Evolutionary conservation across 2,329 filamentous ascomycete genomes (phyloP).

Genomic region (Ophiosphaerella herpotricha): DNA sequence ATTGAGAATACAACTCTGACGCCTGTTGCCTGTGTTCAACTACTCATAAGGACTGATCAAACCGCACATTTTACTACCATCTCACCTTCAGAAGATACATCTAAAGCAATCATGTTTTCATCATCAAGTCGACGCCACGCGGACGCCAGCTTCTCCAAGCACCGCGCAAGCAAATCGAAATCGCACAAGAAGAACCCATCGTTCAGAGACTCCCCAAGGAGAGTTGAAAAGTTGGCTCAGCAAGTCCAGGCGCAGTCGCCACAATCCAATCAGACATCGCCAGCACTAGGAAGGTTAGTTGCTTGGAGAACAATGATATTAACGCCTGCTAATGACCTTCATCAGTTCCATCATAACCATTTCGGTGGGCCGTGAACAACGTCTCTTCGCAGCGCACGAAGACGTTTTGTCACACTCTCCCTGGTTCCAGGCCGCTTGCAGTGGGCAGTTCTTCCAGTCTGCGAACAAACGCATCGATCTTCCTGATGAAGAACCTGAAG

Average conservation of each 20-base stretch:
- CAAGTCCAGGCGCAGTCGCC: conserved; percentile 40
- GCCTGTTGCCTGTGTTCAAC: conserved; percentile 37
- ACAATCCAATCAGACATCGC: conserved; percentile 43
- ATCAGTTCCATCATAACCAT: conserved; percentile 72
- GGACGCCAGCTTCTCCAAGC: conserved; percentile 45
- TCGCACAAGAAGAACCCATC: conserved; percentile 45
- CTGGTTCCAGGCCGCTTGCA: conserved; percentile 72
- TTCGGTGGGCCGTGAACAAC: conserved; percentile 77
- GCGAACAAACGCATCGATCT: conserved; percentile 74
- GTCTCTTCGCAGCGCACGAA: conserved; percentile 90
- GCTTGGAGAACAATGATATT: neutral
- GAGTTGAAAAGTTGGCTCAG: conserved; percentile 42
- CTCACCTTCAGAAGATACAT: conserved; percentile 9
- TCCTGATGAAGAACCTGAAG: conserved; percentile 84
- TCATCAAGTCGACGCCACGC: conserved; percentile 39
- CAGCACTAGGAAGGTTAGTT: conserved; percentile 44
- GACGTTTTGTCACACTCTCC: conserved; percentile 78
- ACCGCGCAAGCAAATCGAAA: conserved; percentile 46
- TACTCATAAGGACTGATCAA: conserved; percentile 35
- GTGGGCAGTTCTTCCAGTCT: conserved; percentile 65
- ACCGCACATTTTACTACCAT: conserved; percentile 15
- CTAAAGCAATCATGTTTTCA: conserved; percentile 42
- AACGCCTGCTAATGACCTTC: conserved; percentile 19
- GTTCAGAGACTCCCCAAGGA: conserved; percentile 41
- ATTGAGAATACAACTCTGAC: conserved; percentile 6